A percentile compares a stretch with the other conserved stretches of the same genome.
Evolutionary conservation across 805 yeast genomes (phyloP).

Genomic region (Sugiyamaella floridensis): DNA sequence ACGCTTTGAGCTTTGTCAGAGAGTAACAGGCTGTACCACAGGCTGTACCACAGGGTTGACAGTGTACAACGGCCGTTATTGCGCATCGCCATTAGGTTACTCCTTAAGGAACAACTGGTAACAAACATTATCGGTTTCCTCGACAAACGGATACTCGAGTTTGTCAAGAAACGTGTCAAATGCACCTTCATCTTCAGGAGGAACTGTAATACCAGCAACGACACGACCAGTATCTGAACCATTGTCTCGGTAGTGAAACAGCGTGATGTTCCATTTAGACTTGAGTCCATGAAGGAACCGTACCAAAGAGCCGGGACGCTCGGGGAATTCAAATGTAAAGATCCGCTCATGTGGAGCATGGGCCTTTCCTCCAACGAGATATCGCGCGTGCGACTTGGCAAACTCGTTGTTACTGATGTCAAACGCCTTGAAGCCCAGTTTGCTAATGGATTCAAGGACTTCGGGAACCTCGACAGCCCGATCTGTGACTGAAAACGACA

Average conservation of each 20-base stretch:
- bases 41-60: too few relatives aligned
- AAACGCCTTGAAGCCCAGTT: slow-evolving; percentile 61
- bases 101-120: slow-evolving; percentile 62
- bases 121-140: slow-evolving; percentile 82
- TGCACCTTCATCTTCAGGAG: slow-evolving; percentile 56
- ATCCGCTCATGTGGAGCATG: slow-evolving; percentile 67
- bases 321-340: slow-evolving; percentile 89
- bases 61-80: neutral
- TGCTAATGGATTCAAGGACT: slow-evolving; percentile 52
- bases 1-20: too few relatives aligned
- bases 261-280: slow-evolving; percentile 81
- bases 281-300: slow-evolving; percentile 68
- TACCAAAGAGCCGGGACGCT: slow-evolving; percentile 89
- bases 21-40: too few relatives aligned
- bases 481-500: slow-evolving; percentile 76
- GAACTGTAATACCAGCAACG: slow-evolving; percentile 82
- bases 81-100: neutral
- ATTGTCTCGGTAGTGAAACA: slow-evolving; percentile 95
- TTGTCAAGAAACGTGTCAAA: slow-evolving; percentile 62
- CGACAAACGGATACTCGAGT: slow-evolving; percentile 68
- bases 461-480: slow-evolving; percentile 64
- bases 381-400: slow-evolving; percentile 95
- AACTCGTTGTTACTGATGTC: slow-evolving; percentile 90
- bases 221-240: slow-evolving; percentile 94
- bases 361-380: slow-evolving; percentile 88